A percentile compares a stretch with the other conserved stretches of the same genome.
These are phyloP conservation scores for Balansia obtecta DNA, from an alignment of 2,329 filamentous ascomycete species.

Conservation along the genomic window DNA sequence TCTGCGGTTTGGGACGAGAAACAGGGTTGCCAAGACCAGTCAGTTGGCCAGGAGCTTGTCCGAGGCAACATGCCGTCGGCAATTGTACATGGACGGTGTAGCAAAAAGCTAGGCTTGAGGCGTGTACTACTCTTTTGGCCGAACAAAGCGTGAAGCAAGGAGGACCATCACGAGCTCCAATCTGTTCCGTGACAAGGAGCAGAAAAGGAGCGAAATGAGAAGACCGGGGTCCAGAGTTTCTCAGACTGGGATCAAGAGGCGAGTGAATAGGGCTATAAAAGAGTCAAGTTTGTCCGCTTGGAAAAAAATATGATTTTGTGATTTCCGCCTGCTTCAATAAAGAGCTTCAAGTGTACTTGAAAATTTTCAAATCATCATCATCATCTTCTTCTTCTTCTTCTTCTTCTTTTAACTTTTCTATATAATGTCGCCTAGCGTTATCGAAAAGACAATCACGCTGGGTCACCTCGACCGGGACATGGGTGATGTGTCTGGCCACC, in stretches of 20 bases:
- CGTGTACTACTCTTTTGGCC: neutral
- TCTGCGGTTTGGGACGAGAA: neutral
- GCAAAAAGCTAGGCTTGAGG: neutral
- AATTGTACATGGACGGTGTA: neutral
- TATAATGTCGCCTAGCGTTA: constrained; percentile 7
- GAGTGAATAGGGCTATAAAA: neutral
- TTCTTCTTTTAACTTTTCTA: too few species aligned
- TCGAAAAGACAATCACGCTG: constrained; percentile 3
- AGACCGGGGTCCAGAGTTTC: too few species aligned
- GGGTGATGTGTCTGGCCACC: constrained; percentile 2
- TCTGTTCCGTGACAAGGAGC: constrained; percentile 1
- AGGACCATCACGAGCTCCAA: neutral
- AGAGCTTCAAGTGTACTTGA: neutral
- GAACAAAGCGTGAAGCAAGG: too few species aligned
- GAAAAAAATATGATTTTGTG: neutral
- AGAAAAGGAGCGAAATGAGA: neutral
- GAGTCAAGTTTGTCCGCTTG: neutral
- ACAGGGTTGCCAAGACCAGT: neutral
- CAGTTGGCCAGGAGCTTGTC: too few species aligned
- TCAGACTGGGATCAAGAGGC: too few species aligned
- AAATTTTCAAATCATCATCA: too few species aligned
- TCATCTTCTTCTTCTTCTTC: neutral
- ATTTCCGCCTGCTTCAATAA: too few species aligned
- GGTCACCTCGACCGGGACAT: constrained; percentile 5
- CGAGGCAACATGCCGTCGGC: neutral